Base-by-base conservation (phyloP, 768 basidiomycete species). In the Lentinula detonsa region DNA sequence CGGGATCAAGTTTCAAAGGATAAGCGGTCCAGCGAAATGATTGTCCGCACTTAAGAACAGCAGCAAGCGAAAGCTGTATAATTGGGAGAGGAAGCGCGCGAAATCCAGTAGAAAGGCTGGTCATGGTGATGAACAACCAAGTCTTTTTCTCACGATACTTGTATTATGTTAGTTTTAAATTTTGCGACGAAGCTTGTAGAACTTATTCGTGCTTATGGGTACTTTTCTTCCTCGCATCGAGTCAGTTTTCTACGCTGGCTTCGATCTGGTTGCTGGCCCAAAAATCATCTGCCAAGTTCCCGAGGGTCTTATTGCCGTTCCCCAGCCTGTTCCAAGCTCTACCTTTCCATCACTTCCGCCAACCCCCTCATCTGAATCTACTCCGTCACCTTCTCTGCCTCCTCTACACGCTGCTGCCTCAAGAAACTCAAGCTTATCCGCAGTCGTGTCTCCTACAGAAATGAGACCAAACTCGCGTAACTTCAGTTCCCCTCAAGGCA, bases 241-340 rank as follows among this genome's bases (percentile, higher is more conserved):
- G 66, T 94, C 93, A 10, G 89, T 96, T 13, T 98, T 98, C 77
- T 98, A 97, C 69, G 89, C 95, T 3, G 86, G 90, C 13, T 98
- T 99, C 71, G 93, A 98, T 73, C 81, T 88, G 40, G 76, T 75
- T 5, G 85, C 89, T 59, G 96, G 97, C 2, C 91, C 94, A 2
- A 91, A 91, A 68, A 90, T 98, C 50, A 86, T 93, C 4, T 90
- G 90, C 68, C 95, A 98, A 74, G 94, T 97, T 6, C 96, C 96
- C 1, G 96, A 97, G 70, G 92, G 87, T 48, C 85, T 94, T 55
- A 92, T 96, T 63, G 81, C 86, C 5, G 72, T 75, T 31, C 71
- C 77, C 11, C 68, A 70, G 4, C 64, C 76, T 34, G 62, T 61
- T 37, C 57, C 63, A 49, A 64, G 28, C 51, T 23, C 39, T 53